Percentiles rank a stretch among this genome's conserved stretches.
These are phyloP conservation scores for Taxillus chinensis DNA, from an alignment of 164 flowering plant genomes.

Conservation along the genomic window DNA sequence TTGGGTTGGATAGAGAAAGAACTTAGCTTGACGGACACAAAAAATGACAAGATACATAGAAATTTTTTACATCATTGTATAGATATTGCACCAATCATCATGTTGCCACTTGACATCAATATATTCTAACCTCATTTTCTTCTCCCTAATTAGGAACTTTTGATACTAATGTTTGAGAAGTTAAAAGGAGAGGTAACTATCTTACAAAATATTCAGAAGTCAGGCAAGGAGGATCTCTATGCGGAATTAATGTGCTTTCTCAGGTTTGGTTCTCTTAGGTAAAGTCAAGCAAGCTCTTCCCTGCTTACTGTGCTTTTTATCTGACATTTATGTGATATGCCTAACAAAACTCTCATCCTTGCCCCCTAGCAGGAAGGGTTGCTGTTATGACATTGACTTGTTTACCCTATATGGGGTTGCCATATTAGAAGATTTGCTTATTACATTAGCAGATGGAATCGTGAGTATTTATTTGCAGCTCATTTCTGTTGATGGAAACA, in stretches of 20 bases:
- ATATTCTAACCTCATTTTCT: slow-evolving; percentile 1
- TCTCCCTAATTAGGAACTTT: slow-evolving; percentile 32
- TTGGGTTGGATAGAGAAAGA: slow-evolving; percentile 69
- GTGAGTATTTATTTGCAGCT: slow-evolving; percentile 74
- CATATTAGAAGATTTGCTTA: slow-evolving; percentile 85
- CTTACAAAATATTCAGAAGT: slow-evolving; percentile 44
- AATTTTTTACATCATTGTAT: neutral
- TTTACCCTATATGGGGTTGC: slow-evolving; percentile 45
- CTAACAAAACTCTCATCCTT: neutral
- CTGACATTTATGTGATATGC: neutral
- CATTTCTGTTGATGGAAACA: slow-evolving; percentile 80
- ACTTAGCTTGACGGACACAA: slow-evolving; percentile 24
- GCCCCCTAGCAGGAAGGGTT: slow-evolving; percentile 33
- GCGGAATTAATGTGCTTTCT: slow-evolving; percentile 63
- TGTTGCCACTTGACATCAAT: slow-evolving; percentile 2
- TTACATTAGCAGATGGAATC: slow-evolving; percentile 78
- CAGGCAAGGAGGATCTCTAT: slow-evolving; percentile 83
- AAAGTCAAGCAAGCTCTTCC: slow-evolving; percentile 2
- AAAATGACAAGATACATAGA: slow-evolving; percentile 34
- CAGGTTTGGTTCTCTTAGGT: slow-evolving; percentile 67
- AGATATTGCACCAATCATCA: neutral
- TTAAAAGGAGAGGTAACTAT: slow-evolving; percentile 42
- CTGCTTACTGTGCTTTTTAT: too few species aligned
- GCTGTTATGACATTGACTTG: slow-evolving; percentile 46
- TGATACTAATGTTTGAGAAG: slow-evolving; percentile 34